Conservation (phyloP, 805 yeast species). For the Yamadazyma paraphyllophila region DNA sequence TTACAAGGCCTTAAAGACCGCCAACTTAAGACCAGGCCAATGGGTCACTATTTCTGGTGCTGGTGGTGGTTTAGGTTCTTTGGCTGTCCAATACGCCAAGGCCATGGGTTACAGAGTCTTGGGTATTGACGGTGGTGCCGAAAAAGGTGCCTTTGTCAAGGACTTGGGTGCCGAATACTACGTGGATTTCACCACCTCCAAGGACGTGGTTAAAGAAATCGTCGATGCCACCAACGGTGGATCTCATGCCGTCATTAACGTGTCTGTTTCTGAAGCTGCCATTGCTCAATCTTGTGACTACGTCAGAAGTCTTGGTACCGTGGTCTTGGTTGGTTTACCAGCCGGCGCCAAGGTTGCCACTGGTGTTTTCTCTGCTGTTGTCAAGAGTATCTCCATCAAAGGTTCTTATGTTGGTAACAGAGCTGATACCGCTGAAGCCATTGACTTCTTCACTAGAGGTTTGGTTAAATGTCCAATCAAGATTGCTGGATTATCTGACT, state of each 20-base stretch:
- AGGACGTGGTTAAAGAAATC: constrained; percentile 49
- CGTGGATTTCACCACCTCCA: constrained; percentile 52
- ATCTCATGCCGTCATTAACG: constrained; percentile 50
- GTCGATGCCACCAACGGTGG: constrained; percentile 55
- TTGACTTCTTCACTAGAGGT: constrained; percentile 45
- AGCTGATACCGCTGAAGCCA: constrained; percentile 45
- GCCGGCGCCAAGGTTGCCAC: constrained; percentile 43
- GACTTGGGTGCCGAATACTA: constrained; percentile 62
- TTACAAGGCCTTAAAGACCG: constrained; percentile 65
- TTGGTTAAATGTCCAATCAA: constrained; percentile 42
- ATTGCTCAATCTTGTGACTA: constrained; percentile 45
- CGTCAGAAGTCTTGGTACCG: constrained; percentile 42
- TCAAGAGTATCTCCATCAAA: constrained; percentile 35
- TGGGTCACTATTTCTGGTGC: constrained; percentile 79
- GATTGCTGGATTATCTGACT: constrained; percentile 39
- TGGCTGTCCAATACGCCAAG: constrained; percentile 72
- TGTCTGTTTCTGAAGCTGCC: constrained; percentile 53
- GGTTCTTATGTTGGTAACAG: constrained; percentile 49
- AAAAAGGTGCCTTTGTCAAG: constrained; percentile 56
- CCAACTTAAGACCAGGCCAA: constrained; percentile 59
- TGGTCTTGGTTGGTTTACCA: constrained; percentile 46
- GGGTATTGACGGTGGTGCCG: constrained; percentile 75
- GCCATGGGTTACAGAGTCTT: constrained; percentile 71
- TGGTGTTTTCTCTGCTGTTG: constrained; percentile 40
- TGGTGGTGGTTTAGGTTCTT: constrained; percentile 77